Base-by-base conservation (phyloP, 805 yeast species). In the Kodamaea leandrae region DNA sequence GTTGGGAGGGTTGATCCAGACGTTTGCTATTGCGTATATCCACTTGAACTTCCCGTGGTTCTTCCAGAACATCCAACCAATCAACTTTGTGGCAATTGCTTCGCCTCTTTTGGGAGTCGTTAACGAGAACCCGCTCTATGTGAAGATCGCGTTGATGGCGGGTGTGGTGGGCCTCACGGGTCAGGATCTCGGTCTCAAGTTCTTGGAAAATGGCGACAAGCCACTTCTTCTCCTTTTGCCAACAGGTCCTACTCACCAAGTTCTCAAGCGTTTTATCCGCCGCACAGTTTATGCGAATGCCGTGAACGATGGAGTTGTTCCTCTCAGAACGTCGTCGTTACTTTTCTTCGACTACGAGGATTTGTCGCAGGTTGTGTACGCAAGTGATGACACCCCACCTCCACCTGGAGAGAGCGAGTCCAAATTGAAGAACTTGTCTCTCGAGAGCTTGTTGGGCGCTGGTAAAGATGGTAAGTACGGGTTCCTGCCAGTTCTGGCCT, bases 161-260 rank as follows among this genome's bases (percentile, higher is more conserved):
- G 99, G 99, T 0, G 72, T 89, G 16, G 82, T 89, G n/a, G 99
- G 99, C 3, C 77, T 78, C 47, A 86, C 97, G 0, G 99, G 99
- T 4, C 83, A 87, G 51, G 99, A 93, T 58, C 66, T 93, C 44
- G 91, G 91, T 1, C 72, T 93, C 28, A 72, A 74, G 43, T 63
- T 61, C 28, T 42, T 64, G 2, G 76, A 71, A 27, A 57, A 62
- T 12, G 71, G 66, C 27, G 40, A 62, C 3, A 76, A 74, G 49
- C 96, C 97, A 0, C 61, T 93, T 10, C 64, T 93, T 29, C 79
- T 86, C 46, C 63, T 86, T 18, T 66, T 91, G 3, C 95, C 97
- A 0, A 71, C 83, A 1, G 82, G 85, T 4, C 86, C 90, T 2
- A 83, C 91, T 0, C 81, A 83, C 46, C 63, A 63, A 25, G 70